phyloP scores from a whole-genome alignment of 1,284 basidiomycete genomes.

The Leccinum pachyderme region DNA sequence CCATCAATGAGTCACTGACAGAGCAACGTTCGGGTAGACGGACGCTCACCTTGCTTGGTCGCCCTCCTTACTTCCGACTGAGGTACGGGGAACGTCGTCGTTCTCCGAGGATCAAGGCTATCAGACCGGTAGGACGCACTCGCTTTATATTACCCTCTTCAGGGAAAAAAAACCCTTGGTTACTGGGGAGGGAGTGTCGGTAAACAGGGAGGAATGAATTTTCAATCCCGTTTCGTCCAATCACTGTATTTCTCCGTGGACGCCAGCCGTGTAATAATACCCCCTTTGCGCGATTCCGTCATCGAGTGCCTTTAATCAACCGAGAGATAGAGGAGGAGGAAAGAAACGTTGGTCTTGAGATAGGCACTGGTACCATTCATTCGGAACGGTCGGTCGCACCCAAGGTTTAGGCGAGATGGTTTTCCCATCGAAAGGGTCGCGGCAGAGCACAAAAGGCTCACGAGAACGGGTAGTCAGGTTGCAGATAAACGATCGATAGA shows the following conservation, averaged over 20 bases:
- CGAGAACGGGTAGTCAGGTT: not conserved
- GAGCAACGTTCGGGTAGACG: not conserved
- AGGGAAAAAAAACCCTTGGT: not conserved
- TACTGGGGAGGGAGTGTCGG: not conserved
- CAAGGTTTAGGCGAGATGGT: not conserved
- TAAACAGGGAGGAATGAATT: not conserved
- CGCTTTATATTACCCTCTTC: not conserved
- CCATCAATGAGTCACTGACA: too few relatives aligned
- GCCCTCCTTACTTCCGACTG: not conserved
- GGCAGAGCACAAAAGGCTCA: constrained; percentile 7
- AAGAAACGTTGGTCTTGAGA: constrained; percentile 4
- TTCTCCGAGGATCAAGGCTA: constrained; percentile 15
- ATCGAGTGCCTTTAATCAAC: constrained; percentile 4
- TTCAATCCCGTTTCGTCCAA: not conserved
- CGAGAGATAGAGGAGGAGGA: not conserved
- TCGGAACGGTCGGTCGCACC: constrained; percentile 13
- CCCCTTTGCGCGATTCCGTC: constrained; percentile 8
- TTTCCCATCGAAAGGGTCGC: constrained; percentile 26
- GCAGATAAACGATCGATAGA: not conserved
- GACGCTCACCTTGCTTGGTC: not conserved
- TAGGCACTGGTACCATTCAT: not conserved
- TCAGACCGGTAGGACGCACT: not conserved
- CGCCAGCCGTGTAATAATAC: constrained; percentile 3
- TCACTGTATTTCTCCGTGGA: not conserved
- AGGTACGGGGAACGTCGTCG: not conserved